A percentile compares a stretch with the other conserved stretches of the same genome.
phyloP scores from a whole-genome alignment of 805 yeast genomes.

The Schwanniomyces occidentalis region DNA sequence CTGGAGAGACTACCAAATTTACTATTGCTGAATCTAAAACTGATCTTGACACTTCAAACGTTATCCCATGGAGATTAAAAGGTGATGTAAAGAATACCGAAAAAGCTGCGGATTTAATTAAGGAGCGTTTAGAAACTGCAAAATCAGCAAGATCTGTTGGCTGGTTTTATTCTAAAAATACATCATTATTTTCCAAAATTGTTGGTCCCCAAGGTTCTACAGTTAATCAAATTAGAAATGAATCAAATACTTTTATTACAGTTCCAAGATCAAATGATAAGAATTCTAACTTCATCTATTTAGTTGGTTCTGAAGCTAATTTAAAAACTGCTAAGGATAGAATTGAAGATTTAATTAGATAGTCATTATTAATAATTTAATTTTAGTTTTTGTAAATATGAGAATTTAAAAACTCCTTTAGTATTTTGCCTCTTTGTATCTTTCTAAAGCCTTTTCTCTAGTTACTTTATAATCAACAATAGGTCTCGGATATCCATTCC shows the following conservation, averaged over 20 bases:
- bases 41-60: constrained; percentile 3
- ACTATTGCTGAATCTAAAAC: constrained; percentile 26
- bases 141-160: constrained; percentile 50
- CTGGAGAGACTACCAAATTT: constrained; percentile 42
- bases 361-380: too few relatives aligned
- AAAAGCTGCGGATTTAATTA: constrained; percentile 53
- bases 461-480: constrained; percentile 43
- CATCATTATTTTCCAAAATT: constrained; percentile 56
- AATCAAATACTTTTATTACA: constrained; percentile 56
- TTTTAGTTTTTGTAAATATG: too few relatives aligned
- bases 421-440: constrained; percentile 40
- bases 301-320: constrained; percentile 60
- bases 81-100: constrained; percentile 52
- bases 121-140: constrained; percentile 49
- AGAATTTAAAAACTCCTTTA: too few relatives aligned
- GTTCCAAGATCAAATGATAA: constrained; percentile 63
- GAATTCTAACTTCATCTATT: constrained; percentile 51
- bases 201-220: constrained; percentile 78
- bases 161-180: constrained; percentile 60
- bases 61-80: constrained; percentile 68
- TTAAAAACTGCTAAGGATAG: constrained; percentile 36
- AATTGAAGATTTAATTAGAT: constrained; percentile 15
- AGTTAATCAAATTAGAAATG: constrained; percentile 59
- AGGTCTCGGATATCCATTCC: constrained; percentile 43
- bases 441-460: constrained; percentile 43